Base-by-base conservation (phyloP, 2,329 filamentous ascomycete genomes). In the Fusarium bulbicola region DNA sequence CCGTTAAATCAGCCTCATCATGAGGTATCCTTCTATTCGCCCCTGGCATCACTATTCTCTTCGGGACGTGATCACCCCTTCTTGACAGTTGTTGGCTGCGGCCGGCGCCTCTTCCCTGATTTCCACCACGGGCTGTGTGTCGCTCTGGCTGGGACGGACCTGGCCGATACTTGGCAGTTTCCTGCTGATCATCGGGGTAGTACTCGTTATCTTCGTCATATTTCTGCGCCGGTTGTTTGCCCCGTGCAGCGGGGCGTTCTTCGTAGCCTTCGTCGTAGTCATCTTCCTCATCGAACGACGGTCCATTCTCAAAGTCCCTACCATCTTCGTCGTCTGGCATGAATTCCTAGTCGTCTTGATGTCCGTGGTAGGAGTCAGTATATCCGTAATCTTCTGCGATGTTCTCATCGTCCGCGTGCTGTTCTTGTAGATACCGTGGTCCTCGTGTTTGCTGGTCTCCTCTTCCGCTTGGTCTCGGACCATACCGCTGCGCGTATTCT, bases 31-130 rank as follows among this genome's bases (percentile, higher is more conserved):
- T 49, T 30, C 15, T 50, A 5, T 24, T 13, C 10, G 6, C 21
- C 6, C 11, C 47, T 24, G 28, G 28, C 1, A 20, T 9, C 3
- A 1, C 4, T 18, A 5, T 24, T 11, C 7, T 13, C 47, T 50
- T 50, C 2, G 0, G 15, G 1, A 7, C 6, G 2, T 24, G 21
- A 2, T 10, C 21, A 2, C 28, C 28, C 4, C 11, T 24, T 18
- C 15, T 18, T 1, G 46, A 2, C 3, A 15, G 3, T 2, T 18
- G 28, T 34, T 50, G 47, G 0, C 15, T 2, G 0, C 7, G 30
- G 1, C 36, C n/a, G 0, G 16, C 2, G 6, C 53, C 34, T 28
- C 42, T 50, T 15, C 21, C 42, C 0, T 30, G 30, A 6, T 3
- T 20, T 9, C 32, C 26, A 21, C 42, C 42, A 15, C 32, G 32